Evolutionary conservation across 257 asterid species (phyloP).

Genomic region (Capsicum chinense): DNA sequence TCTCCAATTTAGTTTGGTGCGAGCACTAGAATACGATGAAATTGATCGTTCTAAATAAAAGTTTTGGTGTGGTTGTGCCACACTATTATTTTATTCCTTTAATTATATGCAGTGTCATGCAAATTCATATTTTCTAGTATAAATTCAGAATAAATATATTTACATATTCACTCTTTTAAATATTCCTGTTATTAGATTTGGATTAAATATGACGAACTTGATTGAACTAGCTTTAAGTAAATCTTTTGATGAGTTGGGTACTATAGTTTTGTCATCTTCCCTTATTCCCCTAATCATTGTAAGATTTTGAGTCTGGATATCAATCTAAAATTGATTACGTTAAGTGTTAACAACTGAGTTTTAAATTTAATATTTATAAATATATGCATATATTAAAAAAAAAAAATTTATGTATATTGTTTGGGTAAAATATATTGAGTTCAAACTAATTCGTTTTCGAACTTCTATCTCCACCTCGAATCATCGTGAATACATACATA

Average conservation of each 20-base stretch:
- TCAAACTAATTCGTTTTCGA: background rate
- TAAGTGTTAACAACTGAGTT: background rate
- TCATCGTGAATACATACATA: background rate
- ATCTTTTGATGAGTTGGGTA: constrained; percentile 8
- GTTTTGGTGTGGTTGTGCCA: too few species aligned
- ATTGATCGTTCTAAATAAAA: background rate
- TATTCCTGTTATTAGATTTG: too few species aligned
- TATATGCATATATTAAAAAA: background rate
- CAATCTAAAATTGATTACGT: background rate
- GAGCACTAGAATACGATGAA: background rate
- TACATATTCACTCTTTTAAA: background rate
- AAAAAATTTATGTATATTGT: too few species aligned
- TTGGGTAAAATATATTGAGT: too few species aligned
- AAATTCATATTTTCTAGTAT: background rate
- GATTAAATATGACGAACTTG: background rate
- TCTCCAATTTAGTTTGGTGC: background rate
- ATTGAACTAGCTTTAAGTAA: background rate
- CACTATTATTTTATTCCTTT: too few species aligned
- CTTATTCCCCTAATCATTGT: background rate
- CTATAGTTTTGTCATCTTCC: background rate
- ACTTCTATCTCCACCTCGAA: background rate
- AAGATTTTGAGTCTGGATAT: too few species aligned
- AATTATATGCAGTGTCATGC: too few species aligned
- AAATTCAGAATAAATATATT: background rate
- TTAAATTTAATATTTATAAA: background rate